These are phyloP conservation scores for Backusella mclennaniae DNA, from an alignment of 192 early-diverging fungal genomes.

Conservation along the genomic window DNA sequence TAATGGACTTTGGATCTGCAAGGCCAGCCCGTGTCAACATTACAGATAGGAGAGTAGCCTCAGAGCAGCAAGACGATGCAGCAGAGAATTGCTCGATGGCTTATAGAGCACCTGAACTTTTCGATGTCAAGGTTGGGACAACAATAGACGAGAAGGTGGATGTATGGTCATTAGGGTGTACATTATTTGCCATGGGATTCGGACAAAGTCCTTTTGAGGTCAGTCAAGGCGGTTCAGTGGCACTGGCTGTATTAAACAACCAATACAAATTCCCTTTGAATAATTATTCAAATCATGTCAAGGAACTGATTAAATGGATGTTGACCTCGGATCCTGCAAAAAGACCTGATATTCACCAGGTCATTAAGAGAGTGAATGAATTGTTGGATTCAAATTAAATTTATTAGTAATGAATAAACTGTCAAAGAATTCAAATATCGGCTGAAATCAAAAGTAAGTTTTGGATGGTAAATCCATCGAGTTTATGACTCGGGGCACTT, in stretches of 20 bases:
- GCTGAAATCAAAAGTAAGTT: too few species aligned
- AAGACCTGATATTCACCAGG: conserved; percentile 56
- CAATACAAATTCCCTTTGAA: conserved; percentile 53
- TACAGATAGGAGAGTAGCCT: conserved; percentile 48
- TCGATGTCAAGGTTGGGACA: conserved; percentile 62
- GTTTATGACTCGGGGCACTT: too few species aligned
- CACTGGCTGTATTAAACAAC: conserved; percentile 65
- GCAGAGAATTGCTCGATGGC: conserved; percentile 68
- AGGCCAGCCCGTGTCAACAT: conserved; percentile 48
- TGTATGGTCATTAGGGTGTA: conserved; percentile 76
- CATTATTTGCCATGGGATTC: conserved; percentile 67
- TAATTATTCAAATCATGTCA: conserved; percentile 55
- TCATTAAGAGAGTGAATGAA: background rate
- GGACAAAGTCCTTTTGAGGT: conserved; percentile 63
- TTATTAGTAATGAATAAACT: too few species aligned
- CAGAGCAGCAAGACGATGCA: conserved; percentile 64
- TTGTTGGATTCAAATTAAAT: background rate
- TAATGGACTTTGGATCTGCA: conserved; percentile 75
- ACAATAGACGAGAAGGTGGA: conserved; percentile 66
- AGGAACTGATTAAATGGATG: conserved; percentile 59
- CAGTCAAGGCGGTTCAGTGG: conserved; percentile 64
- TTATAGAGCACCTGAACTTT: conserved; percentile 75
- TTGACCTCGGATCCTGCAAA: conserved; percentile 53
- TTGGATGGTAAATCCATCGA: too few species aligned
- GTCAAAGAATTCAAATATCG: too few species aligned